phyloP scores from a whole-genome alignment of 441 rosid species.

The Pelargonium myrrhifolium region DNA sequence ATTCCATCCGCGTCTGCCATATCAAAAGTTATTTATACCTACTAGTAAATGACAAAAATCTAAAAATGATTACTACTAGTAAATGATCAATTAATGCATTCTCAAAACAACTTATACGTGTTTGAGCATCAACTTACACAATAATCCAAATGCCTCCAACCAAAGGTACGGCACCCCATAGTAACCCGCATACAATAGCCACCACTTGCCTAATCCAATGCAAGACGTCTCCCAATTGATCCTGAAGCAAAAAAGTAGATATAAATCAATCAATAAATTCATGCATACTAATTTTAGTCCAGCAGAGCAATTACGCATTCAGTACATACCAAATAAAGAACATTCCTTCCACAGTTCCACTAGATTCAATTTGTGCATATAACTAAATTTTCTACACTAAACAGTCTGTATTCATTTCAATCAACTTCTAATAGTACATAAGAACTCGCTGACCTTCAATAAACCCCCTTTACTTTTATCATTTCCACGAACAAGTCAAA shows the following conservation, averaged over 20 bases:
- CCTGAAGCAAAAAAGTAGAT: constrained; percentile 39
- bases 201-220: constrained; percentile 88
- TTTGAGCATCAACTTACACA: constrained; percentile 42
- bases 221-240: constrained; percentile 94
- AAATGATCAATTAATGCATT: neutral
- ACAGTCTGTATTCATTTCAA: neutral
- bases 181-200: constrained; percentile 67
- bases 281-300: neutral
- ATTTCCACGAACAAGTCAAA: neutral
- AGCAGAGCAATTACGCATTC: neutral
- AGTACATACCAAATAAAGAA: neutral
- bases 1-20: neutral
- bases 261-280: neutral
- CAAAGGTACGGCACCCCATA: constrained; percentile 74
- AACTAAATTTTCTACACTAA: too few species aligned
- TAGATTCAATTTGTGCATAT: too few species aligned
- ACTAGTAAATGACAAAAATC: neutral
- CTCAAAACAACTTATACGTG: neutral
- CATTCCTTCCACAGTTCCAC: neutral
- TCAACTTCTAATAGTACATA: neutral
- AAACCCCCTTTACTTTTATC: neutral
- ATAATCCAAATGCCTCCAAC: constrained; percentile 81
- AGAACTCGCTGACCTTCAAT: neutral
- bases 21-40: neutral
- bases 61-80: neutral